Base-by-base conservation (phyloP, 2,329 filamentous ascomycete genomes). In the Keithomyces neogunnii region DNA sequence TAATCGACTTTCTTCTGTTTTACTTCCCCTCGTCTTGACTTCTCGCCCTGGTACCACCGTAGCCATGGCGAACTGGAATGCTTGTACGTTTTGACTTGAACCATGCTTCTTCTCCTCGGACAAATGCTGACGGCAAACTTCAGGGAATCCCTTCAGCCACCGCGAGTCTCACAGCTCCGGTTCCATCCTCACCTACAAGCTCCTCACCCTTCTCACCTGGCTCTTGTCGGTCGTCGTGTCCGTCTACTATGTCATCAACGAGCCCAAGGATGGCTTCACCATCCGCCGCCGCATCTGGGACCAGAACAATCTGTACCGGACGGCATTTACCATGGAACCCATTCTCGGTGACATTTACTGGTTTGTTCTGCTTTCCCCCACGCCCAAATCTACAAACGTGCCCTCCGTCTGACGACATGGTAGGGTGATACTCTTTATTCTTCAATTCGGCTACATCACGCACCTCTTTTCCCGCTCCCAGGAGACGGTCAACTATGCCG, bases 101-200 rank as follows among this genome's bases (percentile, higher is more conserved):
- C 19, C 19, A 19, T 19, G 19, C 19, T 19, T 19, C 19, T 19
- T 19, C 19, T 19, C 19, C 19, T 19, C 19, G 19, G 19, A 19
- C 19, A 19, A 19, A 19, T 6, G 33, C 33, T 35, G 33, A 39
- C 5, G 32, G 52, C 30, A 30, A 26, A 10, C 48, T 32, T 32
- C 55, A 88, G 85, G 81, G 65, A 93, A 93, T 66, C 88, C 88
- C 31, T 93, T 93, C 70, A 73, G 78, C 53, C 83, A 77, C 68
- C 82, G 82, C 61, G 85, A 90, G 53, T 75, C 80, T 19, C 84
- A 89, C 63, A 76, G 76, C 54, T 67, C 71, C 32, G 72, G 73
- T 55, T 75, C 82, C 48, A 73, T 96, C 60, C 73, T 81, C 57
- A 74, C 81, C 36, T 93, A 93, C 78, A 90, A 89, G 68, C 70